Evolutionary conservation across 176 grass and related monocot species (phyloP).

Genomic region (Thalia dealbata): DNA sequence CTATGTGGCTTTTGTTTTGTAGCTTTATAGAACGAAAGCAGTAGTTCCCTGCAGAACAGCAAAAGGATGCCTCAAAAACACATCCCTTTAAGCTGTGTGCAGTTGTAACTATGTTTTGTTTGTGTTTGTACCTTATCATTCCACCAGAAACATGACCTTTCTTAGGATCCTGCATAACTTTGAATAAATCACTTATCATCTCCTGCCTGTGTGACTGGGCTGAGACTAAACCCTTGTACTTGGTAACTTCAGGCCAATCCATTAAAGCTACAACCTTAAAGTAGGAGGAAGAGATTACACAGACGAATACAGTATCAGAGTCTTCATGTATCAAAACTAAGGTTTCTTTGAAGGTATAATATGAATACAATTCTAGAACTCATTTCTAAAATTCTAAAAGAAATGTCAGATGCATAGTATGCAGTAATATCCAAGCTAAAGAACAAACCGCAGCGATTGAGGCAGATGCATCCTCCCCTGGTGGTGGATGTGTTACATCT

Average conservation of each 20-base stretch:
- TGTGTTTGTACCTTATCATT: slow-evolving; percentile 49
- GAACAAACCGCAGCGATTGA: slow-evolving; percentile 57
- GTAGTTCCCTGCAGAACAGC: slow-evolving; percentile 36
- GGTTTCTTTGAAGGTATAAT: slow-evolving; percentile 1
- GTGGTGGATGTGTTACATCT: slow-evolving; percentile 17
- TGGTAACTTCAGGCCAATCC: slow-evolving; percentile 64
- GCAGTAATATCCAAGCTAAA: not conserved
- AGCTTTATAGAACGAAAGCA: slow-evolving; percentile 27
- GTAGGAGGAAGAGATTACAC: not conserved
- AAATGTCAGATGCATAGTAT: not conserved
- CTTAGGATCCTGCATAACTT: slow-evolving; percentile 21
- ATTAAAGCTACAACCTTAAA: slow-evolving; percentile 65
- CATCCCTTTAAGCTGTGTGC: not conserved
- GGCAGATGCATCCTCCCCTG: slow-evolving; percentile 8
- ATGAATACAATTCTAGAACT: not conserved
- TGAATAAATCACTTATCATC: slow-evolving; percentile 65
- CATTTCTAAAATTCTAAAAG: not conserved
- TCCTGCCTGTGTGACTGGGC: slow-evolving; percentile 57
- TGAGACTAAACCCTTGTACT: slow-evolving; percentile 57
- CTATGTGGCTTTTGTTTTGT: slow-evolving; percentile 22
- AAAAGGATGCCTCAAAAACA: not conserved
- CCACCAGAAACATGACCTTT: slow-evolving; percentile 29
- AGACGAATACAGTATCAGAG: not conserved
- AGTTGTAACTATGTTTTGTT: not conserved
- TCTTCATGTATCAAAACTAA: too few relatives aligned